phyloP scores from a whole-genome alignment of 108 stramenopile species.

The Hondaea fermentalgiana region DNA sequence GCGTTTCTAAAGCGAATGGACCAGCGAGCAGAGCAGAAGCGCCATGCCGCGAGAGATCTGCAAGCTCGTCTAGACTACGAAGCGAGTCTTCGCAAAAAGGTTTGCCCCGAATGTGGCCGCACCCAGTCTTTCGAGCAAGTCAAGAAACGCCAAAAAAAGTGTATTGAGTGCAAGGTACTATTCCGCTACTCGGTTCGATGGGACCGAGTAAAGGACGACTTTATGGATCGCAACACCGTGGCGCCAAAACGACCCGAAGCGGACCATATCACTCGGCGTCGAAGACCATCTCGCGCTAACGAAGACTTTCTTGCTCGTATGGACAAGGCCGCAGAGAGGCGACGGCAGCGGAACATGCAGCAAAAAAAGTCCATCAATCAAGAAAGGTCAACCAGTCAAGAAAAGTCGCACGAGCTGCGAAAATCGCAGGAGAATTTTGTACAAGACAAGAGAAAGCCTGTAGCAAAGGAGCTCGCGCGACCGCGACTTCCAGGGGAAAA shows the following conservation, averaged over 20 bases:
- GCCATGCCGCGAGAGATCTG: not conserved
- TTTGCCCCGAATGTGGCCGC: not conserved
- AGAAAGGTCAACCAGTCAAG: not conserved
- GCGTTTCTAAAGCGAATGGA: not conserved
- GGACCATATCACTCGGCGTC: not conserved
- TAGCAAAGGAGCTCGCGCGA: no score
- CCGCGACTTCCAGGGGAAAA: no score
- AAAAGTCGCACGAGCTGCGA: not conserved
- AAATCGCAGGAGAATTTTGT: not conserved
- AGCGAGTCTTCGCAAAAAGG: not conserved
- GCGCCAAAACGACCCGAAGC: not conserved
- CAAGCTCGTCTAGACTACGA: not conserved
- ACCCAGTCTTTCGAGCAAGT: not conserved
- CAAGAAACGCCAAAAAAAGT: not conserved
- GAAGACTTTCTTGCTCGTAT: not conserved
- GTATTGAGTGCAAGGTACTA: not conserved
- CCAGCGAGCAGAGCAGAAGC: not conserved
- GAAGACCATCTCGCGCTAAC: not conserved
- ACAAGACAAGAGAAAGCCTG: no score
- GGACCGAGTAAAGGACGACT: not conserved
- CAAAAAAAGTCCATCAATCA: not conserved
- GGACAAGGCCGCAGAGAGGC: not conserved
- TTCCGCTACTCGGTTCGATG: not conserved
- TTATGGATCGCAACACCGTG: not conserved
- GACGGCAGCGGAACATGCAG: not conserved